These are phyloP conservation scores for Nicotiana rustica DNA, from an alignment of 305 asterid species.

Conservation along the genomic window DNA sequence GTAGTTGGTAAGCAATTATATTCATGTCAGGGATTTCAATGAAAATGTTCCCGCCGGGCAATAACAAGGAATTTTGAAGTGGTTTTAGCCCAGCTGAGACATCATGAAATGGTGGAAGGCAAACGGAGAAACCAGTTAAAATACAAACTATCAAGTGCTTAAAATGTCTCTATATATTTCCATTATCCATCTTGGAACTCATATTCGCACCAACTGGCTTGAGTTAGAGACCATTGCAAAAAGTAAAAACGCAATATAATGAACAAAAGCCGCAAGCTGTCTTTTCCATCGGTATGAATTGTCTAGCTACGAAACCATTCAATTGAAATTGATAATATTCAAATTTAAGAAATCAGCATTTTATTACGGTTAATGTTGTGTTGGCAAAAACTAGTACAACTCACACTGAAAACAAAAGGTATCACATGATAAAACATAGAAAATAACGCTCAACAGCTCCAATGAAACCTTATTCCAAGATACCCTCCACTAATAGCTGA, in stretches of 20 bases:
- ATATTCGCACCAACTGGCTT: background rate
- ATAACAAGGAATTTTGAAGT: background rate
- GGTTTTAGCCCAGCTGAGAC: background rate
- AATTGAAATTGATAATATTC: background rate
- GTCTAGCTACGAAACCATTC: background rate
- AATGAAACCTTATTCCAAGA: conserved; percentile 13
- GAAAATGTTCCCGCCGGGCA: background rate
- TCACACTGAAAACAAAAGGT: background rate
- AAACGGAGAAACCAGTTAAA: background rate
- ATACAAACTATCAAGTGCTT: background rate
- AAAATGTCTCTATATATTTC: no score
- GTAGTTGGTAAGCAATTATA: background rate
- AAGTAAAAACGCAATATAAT: background rate
- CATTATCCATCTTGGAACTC: background rate
- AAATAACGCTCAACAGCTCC: background rate
- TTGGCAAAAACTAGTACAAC: background rate
- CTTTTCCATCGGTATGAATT: background rate
- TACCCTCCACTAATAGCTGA: conserved; percentile 1
- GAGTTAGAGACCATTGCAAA: background rate
- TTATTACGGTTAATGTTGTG: background rate
- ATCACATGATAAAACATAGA: background rate
- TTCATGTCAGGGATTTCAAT: background rate
- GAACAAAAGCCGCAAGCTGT: no score
- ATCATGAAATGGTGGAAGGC: background rate
- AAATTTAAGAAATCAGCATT: background rate